Evolutionary conservation across 2,329 filamentous ascomycete species (phyloP), one percentile per base, ranked within the genome.

Genomic region (Xylaria sp.): DNA sequence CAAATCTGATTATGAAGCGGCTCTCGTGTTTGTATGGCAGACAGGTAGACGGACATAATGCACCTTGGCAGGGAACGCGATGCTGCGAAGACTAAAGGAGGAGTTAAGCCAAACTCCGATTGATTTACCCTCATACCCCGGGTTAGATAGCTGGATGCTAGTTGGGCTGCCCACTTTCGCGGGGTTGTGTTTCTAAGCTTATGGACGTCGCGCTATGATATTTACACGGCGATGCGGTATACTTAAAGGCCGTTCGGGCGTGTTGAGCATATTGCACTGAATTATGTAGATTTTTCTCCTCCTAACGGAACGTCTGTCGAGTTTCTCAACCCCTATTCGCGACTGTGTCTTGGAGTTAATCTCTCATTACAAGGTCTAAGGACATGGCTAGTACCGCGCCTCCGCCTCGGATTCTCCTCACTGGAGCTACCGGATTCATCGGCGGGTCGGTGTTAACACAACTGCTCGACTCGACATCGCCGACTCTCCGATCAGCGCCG

Each of bases 91-190:
- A 54, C 12, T 14, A 42, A 42, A 42, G 14, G 21, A 57, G 48
- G 61, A 19, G 50, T 60, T 61, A 62, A 86, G 71, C 78, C 79
- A 27, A 67, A 67, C 47, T 60, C 54, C 55, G 60, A 24, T 56
- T 48, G 8, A 34, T 32, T 39, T 51, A 42, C 14, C 24, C 6
- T 48, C 5, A 56, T 39, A 1, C 8, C 50, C 30, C 19, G 12
- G 7, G 21, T 48, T 24, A 21, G 5, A 4, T 24, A n/a, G 7
- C 4, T 24, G 11, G n/a, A 9, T 24, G 21, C n/a, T 1, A 17
- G n/a, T 48, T 21, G 47, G n/a, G 47, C 7, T 48, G 21, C 4
- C 47, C 19, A 9, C 47, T 48, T 24, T 24, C n/a, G 47, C 21
- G 47, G 47, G 47, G 47, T 48, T 48, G n/a, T 48, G 19, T 48